A percentile compares a stretch with the other conserved stretches of the same genome.
Conservation (phyloP, 768 basidiomycete species). For the Boletus rex-veris region DNA sequence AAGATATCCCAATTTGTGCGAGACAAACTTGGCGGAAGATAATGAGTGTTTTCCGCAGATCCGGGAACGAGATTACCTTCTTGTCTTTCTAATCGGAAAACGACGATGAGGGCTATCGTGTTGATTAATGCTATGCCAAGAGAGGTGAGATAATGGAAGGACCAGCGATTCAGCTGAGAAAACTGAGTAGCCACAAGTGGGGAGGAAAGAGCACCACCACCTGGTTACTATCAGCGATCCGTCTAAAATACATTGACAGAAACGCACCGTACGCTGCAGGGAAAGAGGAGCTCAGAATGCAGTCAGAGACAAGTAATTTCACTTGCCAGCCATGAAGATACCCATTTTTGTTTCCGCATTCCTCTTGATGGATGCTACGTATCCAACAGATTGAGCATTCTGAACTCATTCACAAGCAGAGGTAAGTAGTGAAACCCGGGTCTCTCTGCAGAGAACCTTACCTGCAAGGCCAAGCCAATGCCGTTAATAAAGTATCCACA, state of each 20-base stretch:
- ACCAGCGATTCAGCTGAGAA: slow-evolving; percentile 36
- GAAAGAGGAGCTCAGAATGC: not conserved
- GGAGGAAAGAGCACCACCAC: slow-evolving; percentile 47
- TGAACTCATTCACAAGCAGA: slow-evolving; percentile 20
- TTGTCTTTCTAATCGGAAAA: slow-evolving; percentile 53
- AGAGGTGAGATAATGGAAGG: slow-evolving; percentile 46
- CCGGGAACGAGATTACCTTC: no score
- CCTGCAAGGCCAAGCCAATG: slow-evolving; percentile 47
- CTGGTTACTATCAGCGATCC: slow-evolving; percentile 16
- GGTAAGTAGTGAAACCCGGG: no score
- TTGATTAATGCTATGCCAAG: slow-evolving; percentile 64
- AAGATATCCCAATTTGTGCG: slow-evolving; percentile 17
- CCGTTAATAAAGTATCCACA: slow-evolving; percentile 37
- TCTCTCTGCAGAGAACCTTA: slow-evolving; percentile 10
- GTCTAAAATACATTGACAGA: not conserved
- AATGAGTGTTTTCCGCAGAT: no score
- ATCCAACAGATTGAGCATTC: slow-evolving; percentile 64
- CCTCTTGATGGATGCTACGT: slow-evolving; percentile 46
- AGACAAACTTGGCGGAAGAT: no score
- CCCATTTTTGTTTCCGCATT: slow-evolving; percentile 48
- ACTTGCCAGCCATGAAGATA: slow-evolving; percentile 48
- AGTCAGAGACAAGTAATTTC: not conserved
- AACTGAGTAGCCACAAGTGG: slow-evolving; percentile 58
- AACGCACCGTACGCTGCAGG: slow-evolving; percentile 12
- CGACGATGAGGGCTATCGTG: slow-evolving; percentile 37